phyloP scores from a whole-genome alignment of 163 green algal genomes.

The Trebouxia gelatinosa region DNA sequence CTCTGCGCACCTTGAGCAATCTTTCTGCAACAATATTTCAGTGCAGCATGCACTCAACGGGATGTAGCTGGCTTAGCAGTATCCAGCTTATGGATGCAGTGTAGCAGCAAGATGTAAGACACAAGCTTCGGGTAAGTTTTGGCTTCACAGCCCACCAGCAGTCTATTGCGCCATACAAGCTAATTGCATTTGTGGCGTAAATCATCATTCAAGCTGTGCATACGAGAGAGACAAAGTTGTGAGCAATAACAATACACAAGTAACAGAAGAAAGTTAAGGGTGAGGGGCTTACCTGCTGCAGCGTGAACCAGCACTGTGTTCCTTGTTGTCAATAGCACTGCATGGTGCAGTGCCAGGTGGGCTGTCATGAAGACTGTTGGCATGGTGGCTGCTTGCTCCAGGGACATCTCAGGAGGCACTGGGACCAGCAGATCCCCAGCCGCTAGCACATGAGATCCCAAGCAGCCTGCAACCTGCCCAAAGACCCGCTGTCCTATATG shows the following conservation, averaged over 20 bases:
- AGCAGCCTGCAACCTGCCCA: slow-evolving; percentile 72
- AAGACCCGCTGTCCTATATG: slow-evolving; percentile 63
- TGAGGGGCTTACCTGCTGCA: slow-evolving; percentile 1
- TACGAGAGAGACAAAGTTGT: no score
- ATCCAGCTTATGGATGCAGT: no score
- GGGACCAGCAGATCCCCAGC: slow-evolving; percentile 47
- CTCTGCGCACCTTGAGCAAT: neutral
- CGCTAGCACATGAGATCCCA: slow-evolving; percentile 60
- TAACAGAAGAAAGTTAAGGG: neutral
- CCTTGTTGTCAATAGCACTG: neutral
- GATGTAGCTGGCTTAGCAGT: no score
- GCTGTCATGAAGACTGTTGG: slow-evolving; percentile 76
- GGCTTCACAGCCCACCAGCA: no score
- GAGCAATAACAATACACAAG: no score
- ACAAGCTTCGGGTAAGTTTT: no score
- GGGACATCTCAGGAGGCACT: slow-evolving; percentile 39
- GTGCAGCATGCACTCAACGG: neutral
- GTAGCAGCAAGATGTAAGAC: no score
- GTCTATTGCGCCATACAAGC: no score
- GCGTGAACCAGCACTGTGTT: neutral
- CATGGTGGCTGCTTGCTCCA: slow-evolving; percentile 55
- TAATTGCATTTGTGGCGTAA: no score
- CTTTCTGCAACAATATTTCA: neutral
- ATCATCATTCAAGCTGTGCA: no score
- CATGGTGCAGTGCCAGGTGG: neutral